A percentile compares a stretch with the other conserved stretches of the same genome.
phyloP scores from a whole-genome alignment of 208 protist genomes.

The Herpetomonas tarakana region DNA sequence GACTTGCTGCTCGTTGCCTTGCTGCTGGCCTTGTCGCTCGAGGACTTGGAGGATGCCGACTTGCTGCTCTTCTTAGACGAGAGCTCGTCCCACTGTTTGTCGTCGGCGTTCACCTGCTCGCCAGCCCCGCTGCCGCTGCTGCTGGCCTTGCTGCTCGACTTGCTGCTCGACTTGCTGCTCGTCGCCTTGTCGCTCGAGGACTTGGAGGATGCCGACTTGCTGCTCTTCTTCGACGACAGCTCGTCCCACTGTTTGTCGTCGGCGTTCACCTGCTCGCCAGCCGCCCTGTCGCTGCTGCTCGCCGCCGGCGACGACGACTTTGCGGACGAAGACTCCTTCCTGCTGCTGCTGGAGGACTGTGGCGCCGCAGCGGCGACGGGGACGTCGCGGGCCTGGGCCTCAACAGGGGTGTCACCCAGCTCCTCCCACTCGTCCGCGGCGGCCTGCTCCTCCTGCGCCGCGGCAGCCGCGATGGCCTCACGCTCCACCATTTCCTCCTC shows the following conservation, averaged over 20 bases:
- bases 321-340: not conserved
- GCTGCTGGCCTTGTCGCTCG: too few relatives aligned
- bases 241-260: not conserved
- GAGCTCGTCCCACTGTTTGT: not conserved
- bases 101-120: not conserved
- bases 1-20: not conserved
- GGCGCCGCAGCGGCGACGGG: too few relatives aligned
- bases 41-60: too few relatives aligned
- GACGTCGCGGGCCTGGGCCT: not conserved
- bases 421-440: constrained; percentile 13
- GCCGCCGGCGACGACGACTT: not conserved
- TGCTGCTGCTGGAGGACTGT: too few relatives aligned
- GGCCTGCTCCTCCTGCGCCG: not conserved
- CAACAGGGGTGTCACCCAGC: constrained; percentile 1
- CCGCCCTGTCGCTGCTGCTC: not conserved
- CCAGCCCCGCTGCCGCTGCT: not conserved
- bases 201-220: not conserved
- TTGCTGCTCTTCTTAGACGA: not conserved
- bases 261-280: not conserved
- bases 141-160: not conserved
- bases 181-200: too few relatives aligned
- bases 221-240: not conserved
- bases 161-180: not conserved
- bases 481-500: not conserved
- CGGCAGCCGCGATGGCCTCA: not conserved